Evolutionary conservation across 23 red algal species (phyloP), one percentile per base, ranked within the genome.

Genomic region (Gracilaria domingensis): DNA sequence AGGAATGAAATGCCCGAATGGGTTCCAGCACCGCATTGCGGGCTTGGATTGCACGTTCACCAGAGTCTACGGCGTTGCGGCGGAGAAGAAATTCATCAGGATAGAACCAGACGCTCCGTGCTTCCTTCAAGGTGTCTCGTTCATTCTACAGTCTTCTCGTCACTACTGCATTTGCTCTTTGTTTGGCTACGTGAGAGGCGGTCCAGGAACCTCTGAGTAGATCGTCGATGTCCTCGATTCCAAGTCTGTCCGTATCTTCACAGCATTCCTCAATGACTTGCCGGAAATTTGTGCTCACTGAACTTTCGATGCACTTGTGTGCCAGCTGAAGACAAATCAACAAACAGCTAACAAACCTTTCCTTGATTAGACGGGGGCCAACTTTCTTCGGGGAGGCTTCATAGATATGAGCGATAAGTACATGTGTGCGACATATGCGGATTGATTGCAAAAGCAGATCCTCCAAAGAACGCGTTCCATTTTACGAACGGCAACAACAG

Each of bases 401-500:
- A 45, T 45, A 73, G 95, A 98, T 54, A 77, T 84, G 38, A 90
- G 84, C 24, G 95, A 98, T 74, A 71, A 62, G 39, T 95, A 92
- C 69, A 98, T 85, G 73, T 98, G 5, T 98, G 95, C 49, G 90
- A 98, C 50, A 23, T 91, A 25, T 98, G 95, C 49, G 95, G 95
- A 4, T 45, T 98, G 36, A 95, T 98, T 50, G 95, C 95, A 28
- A n/a, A n/a, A n/a, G n/a, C n/a, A n/a, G n/a, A n/a, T n/a, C n/a
- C n/a, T n/a, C n/a, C n/a, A n/a, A n/a, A n/a, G n/a, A n/a, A n/a
- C n/a, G n/a, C n/a, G n/a, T n/a, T n/a, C n/a, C n/a, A n/a, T n/a
- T n/a, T n/a, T n/a, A n/a, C n/a, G n/a, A n/a, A 95, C 95, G 17
- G 91, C 95, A 92, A 92, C 59, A 98, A 98, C 74, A 94, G 87